Percentiles rank a stretch among this genome's conserved stretches.
Conservation (phyloP, 805 yeast genomes). For the Ogataea trehalophila region DNA sequence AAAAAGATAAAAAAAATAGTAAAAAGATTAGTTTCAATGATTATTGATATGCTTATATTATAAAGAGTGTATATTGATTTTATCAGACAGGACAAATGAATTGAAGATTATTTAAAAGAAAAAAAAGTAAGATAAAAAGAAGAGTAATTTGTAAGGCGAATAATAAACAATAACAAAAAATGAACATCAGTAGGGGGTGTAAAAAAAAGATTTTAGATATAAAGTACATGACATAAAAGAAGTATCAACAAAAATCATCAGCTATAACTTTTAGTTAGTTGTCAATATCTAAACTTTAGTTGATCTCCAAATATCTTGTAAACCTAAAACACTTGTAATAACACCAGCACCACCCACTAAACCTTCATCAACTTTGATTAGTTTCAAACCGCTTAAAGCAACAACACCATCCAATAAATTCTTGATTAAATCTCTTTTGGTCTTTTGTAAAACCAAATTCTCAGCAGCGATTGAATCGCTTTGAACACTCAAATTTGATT, state of each 20-base stretch:
- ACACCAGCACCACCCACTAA: constrained; percentile 81
- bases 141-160: too few species aligned
- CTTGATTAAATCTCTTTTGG: constrained; percentile 66
- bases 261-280: not conserved
- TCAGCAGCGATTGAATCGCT: constrained; percentile 36
- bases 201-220: not conserved
- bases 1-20: constrained; percentile 21
- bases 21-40: constrained; percentile 16
- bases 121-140: not conserved
- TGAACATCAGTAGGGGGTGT: too few species aligned
- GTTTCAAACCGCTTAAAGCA: constrained; percentile 63
- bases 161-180: too few species aligned
- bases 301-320: constrained; percentile 64
- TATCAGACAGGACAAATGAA: too few species aligned
- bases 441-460: constrained; percentile 31
- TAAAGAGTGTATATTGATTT: not conserved
- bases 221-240: not conserved
- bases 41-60: constrained; percentile 3
- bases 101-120: not conserved
- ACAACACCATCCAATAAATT: constrained; percentile 71
- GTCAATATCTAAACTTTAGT: constrained; percentile 23
- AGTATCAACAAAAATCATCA: not conserved
- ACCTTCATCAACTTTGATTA: constrained; percentile 67
- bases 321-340: constrained; percentile 72
- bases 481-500: constrained; percentile 23